phyloP scores from a whole-genome alignment of 768 basidiomycete species.

The Lyophyllum atratum region DNA sequence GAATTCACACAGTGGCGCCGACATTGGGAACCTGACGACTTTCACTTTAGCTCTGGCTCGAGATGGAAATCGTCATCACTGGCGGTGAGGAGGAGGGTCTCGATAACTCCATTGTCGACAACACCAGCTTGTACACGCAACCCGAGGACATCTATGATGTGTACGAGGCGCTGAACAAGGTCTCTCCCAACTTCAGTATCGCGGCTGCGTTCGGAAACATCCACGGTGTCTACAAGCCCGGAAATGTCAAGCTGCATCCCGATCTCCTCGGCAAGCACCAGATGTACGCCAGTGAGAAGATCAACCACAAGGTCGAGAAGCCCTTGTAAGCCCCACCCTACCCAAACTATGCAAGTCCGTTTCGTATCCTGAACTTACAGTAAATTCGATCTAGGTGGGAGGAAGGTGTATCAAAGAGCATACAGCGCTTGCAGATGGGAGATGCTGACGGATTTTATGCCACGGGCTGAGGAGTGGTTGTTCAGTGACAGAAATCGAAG shows the following conservation, averaged over 20 bases:
- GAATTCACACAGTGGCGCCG: too few species aligned
- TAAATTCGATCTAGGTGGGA: too few species aligned
- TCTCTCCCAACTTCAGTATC: conserved; percentile 94
- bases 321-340: conserved; percentile 66
- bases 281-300: conserved; percentile 65
- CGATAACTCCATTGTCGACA: conserved; percentile 96
- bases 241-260: conserved; percentile 93
- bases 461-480: too few species aligned
- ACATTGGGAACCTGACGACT: too few species aligned
- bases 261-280: conserved; percentile 94
- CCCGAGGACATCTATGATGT: conserved; percentile 96
- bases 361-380: background rate
- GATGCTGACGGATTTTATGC: too few species aligned
- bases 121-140: conserved; percentile 93
- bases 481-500: too few species aligned
- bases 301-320: conserved; percentile 62
- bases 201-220: conserved; percentile 99
- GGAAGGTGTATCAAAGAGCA: too few species aligned
- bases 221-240: conserved; percentile 99
- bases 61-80: conserved; percentile 99
- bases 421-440: too few species aligned
- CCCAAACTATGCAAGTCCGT: background rate
- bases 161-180: conserved; percentile 73
- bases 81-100: conserved; percentile 99
- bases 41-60: conserved; percentile 98